Conservation (phyloP, 306 rosid genomes). For the Lathyrus tuberosus region DNA sequence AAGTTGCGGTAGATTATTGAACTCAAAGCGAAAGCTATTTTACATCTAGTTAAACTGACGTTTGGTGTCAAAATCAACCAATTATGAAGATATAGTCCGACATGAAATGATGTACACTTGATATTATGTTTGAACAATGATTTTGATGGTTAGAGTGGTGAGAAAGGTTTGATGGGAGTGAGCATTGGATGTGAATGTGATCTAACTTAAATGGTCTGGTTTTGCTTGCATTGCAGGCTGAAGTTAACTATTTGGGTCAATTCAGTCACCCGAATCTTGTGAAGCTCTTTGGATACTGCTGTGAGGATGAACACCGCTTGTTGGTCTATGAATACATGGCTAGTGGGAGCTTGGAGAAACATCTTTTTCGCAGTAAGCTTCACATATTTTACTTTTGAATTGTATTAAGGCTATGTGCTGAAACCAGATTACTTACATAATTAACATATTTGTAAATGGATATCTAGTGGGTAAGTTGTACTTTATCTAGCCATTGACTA, state of each 20-base stretch:
- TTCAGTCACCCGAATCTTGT: slow-evolving; percentile 89
- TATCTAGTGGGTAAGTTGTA: slow-evolving; percentile 1
- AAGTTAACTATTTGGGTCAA: slow-evolving; percentile 94
- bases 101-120: background rate
- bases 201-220: slow-evolving; percentile 25
- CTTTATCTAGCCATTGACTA: slow-evolving; percentile 7
- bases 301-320: slow-evolving; percentile 91
- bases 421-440: background rate
- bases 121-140: slow-evolving; percentile 21
- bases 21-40: too few relatives aligned
- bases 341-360: slow-evolving; percentile 93
- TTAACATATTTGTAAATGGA: slow-evolving; percentile 9
- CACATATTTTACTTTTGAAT: slow-evolving; percentile 12
- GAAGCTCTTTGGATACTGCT: slow-evolving; percentile 94
- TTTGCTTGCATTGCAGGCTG: slow-evolving; percentile 71
- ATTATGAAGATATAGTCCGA: background rate
- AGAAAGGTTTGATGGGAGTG: slow-evolving; percentile 25
- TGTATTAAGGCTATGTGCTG: background rate
- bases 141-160: slow-evolving; percentile 28
- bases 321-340: slow-evolving; percentile 97
- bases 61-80: background rate
- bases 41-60: background rate
- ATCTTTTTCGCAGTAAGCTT: slow-evolving; percentile 92
- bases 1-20: too few relatives aligned
- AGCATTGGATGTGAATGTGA: slow-evolving; percentile 1